Base-by-base conservation (phyloP, 73 alveolate genomes). In the Symbiodinium pilosum region DNA sequence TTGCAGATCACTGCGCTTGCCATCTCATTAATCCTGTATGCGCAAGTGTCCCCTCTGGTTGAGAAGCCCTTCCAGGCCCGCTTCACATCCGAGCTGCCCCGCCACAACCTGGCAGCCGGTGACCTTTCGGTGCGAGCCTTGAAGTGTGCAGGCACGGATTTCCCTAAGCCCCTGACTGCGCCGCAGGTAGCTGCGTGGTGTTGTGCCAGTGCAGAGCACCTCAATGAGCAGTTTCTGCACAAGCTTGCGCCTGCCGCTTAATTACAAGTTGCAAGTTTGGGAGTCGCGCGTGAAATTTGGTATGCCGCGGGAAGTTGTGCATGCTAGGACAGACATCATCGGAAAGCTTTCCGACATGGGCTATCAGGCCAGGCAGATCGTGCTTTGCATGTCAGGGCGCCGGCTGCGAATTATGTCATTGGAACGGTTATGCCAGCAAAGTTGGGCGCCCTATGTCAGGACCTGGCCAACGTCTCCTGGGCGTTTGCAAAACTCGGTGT, bases 151-250 rank as follows among this genome's bases (percentile, higher is more conserved):
- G 3, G 16, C 42, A 4, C 7, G 40, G 52, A 59, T 59, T 28
- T 8, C 38, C 36, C 38, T 9, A 6, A 14, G 6, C n/a, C n/a
- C n/a, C n/a, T n/a, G n/a, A 4, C 81, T 64, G 81, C 9, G 20
- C 43, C 30, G 86, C 95, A 89, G 97, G 97, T 91, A 18, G 97
- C 97, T 1, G 97, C 97, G 16, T 91, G 97, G 97, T 91, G 97
- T 41, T 91, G 77, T 11, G 97, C 97, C 73, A 91, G 97, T 36
- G 77, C 88, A 3, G 97, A 91, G 52, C 95, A 64, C 51, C 28
- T 71, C 56, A 86, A 91, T 39, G 87, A 41, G 83, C 44, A 41
- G 52, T 9, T 43, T 75, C 54, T 91, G 56, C 42, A 43, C 54
- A 41, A 43, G 81, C 42, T 91, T 75, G 54, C 89, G 94, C 32